Conservation (phyloP, 2,329 filamentous ascomycete species). For the Seiridium unicorne region DNA sequence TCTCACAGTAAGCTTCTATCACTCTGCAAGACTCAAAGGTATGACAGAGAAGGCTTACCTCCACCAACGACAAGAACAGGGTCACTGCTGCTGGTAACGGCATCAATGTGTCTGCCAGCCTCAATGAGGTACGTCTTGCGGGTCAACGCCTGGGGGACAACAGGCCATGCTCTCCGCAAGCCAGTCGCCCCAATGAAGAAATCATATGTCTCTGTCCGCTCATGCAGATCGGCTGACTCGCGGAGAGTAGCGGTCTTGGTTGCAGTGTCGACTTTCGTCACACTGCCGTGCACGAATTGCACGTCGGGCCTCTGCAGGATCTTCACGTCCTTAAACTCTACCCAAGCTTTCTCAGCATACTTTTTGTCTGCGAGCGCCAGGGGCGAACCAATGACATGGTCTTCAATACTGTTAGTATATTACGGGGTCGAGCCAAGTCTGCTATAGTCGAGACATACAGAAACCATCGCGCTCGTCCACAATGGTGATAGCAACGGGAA, state of each 20-base stretch:
- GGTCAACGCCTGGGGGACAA: constrained; percentile 65
- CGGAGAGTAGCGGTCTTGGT: constrained; percentile 58
- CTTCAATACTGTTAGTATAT: constrained; percentile 35
- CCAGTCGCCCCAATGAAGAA: constrained; percentile 74
- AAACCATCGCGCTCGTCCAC: constrained; percentile 82
- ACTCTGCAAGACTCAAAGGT: neutral
- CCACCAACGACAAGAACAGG: constrained; percentile 75
- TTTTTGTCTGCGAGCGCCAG: constrained; percentile 64
- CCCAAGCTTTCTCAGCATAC: constrained; percentile 69
- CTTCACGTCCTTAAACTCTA: constrained; percentile 64
- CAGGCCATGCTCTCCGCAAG: constrained; percentile 67
- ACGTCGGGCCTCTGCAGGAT: constrained; percentile 63
- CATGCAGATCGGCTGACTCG: constrained; percentile 42
- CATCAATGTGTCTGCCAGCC: constrained; percentile 56
- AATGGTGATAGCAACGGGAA: constrained; percentile 68
- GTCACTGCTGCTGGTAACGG: constrained; percentile 48
- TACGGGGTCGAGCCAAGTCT: constrained; percentile 2
- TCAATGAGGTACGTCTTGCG: constrained; percentile 64
- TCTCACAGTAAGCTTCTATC: constrained; percentile 1
- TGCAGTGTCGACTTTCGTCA: constrained; percentile 57
- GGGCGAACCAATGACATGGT: constrained; percentile 74
- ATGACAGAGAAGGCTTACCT: constrained; percentile 33
- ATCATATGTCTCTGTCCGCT: constrained; percentile 59
- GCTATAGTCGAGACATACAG: constrained; percentile 50
- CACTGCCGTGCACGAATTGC: constrained; percentile 63